Evolutionary conservation across 2,329 filamentous ascomycete genomes (phyloP).

Genomic region (Podosphaera leucotricha): DNA sequence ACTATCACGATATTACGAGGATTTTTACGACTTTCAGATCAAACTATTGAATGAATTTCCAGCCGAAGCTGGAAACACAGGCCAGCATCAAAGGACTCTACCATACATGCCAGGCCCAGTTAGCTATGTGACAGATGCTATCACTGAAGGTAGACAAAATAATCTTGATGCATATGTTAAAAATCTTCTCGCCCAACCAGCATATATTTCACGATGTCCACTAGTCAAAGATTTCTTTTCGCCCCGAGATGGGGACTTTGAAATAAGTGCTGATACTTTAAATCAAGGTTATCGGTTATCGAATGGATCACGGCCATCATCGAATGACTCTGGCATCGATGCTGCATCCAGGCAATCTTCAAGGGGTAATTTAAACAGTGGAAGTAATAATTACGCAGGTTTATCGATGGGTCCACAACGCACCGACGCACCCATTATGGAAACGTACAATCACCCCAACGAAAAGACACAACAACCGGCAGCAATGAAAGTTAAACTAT

Average conservation of each 20-base stretch:
- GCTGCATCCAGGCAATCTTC: conserved; percentile 41
- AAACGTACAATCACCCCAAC: conserved; percentile 3
- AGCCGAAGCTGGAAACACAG: conserved; percentile 71
- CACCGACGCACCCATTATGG: conserved; percentile 18
- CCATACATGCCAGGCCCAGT: conserved; percentile 98
- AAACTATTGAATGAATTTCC: conserved; percentile 81
- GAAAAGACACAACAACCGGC: conserved; percentile 16
- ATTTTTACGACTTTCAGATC: conserved; percentile 98
- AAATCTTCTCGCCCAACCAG: conserved; percentile 60
- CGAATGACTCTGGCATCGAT: conserved; percentile 34
- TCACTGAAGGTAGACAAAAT: conserved; percentile 76
- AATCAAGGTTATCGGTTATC: conserved; percentile 56
- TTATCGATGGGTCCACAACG: conserved; percentile 25
- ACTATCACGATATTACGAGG: conserved; percentile 82
- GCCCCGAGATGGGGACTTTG: conserved; percentile 75
- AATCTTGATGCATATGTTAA: conserved; percentile 93
- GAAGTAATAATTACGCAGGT: conserved; percentile 25
- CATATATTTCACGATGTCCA: conserved; percentile 62
- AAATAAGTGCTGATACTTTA: conserved; percentile 49
- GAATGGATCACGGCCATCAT: conserved; percentile 42
- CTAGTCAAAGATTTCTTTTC: conserved; percentile 80
- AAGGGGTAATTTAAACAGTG: conserved; percentile 33
- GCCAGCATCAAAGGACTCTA: conserved; percentile 53
- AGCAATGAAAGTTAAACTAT: conserved; percentile 82
- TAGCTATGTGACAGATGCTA: conserved; percentile 92